Conservation (phyloP, 2,329 filamentous ascomycete genomes). For the Cordyceps militaris region DNA sequence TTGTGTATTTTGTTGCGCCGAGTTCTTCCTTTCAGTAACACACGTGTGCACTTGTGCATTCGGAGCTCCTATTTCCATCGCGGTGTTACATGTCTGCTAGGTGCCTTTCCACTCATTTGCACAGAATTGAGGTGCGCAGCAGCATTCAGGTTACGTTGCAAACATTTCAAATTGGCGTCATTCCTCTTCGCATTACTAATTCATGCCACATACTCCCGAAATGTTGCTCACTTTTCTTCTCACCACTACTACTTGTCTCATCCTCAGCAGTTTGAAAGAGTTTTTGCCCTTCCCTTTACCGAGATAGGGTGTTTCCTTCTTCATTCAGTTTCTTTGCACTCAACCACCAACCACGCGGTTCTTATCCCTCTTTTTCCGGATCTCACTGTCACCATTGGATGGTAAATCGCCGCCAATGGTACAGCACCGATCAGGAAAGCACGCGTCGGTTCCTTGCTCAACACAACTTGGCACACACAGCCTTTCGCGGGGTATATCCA, state of each 20-base stretch:
- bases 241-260: constrained; percentile 10
- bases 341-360: constrained; percentile 11
- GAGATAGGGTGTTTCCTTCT: constrained; percentile 2
- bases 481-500: constrained; percentile 35
- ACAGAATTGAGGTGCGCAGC: not conserved
- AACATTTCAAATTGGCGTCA: constrained; percentile 2
- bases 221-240: constrained; percentile 2
- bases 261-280: constrained; percentile 8
- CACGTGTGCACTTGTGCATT: too few relatives aligned
- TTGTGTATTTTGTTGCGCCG: too few relatives aligned
- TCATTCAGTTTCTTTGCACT: constrained; percentile 8
- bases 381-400: not conserved
- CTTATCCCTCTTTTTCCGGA: constrained; percentile 10
- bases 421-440: not conserved
- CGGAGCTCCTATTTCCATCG: too few relatives aligned
- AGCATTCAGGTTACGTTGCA: not conserved
- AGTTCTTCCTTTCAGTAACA: too few relatives aligned
- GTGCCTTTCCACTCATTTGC: not conserved
- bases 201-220: constrained; percentile 1
- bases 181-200: constrained; percentile 6
- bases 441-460: constrained; percentile 13
- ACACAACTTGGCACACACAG: constrained; percentile 24
- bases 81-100: not conserved
- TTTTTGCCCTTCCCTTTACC: not conserved
- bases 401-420: not conserved